Base-by-base conservation (phyloP, 768 basidiomycete genomes). In the Tricholoma terreum region DNA sequence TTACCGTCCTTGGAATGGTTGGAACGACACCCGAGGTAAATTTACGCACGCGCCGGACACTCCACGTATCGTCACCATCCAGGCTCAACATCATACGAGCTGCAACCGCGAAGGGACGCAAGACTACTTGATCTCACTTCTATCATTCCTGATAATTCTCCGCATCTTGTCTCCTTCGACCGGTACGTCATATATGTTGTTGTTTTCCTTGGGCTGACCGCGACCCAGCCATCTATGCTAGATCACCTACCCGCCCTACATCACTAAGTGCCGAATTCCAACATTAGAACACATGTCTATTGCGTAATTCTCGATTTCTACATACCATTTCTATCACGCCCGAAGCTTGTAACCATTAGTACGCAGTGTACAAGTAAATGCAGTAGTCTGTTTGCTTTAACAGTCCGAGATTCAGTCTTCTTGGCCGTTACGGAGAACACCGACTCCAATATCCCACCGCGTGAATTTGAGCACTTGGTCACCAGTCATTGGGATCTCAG, bases 331-430 rank as follows among this genome's bases (percentile, higher is more conserved):
- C n/a, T n/a, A n/a, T n/a, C n/a, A 1, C 82, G 80, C n/a, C 67
- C 65, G 30, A 59, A 63, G 24, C 24, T 27, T 27, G 24, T 27
- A 27, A 27, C 24, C 6, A 27, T 27, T 27, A 3, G 24, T 27
- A 27, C 24, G 24, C 24, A 27, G 24, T 27, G 24, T 27, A 27
- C 24, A 27, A 27, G 24, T 27, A n/a, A n/a, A n/a, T n/a, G n/a
- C n/a, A n/a, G n/a, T n/a, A n/a, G n/a, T n/a, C n/a, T n/a, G n/a
- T n/a, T n/a, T n/a, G n/a, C n/a, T n/a, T n/a, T n/a, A n/a, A n/a
- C n/a, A n/a, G n/a, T n/a, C n/a, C n/a, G n/a, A n/a, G n/a, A n/a
- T n/a, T n/a, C n/a, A n/a, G n/a, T n/a, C n/a, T n/a, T n/a, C n/a
- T n/a, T n/a, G n/a, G n/a, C n/a, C n/a, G n/a, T n/a, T n/a, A n/a